A percentile compares a stretch with the other conserved stretches of the same genome.
phyloP scores from a whole-genome alignment of 495 filamentous ascomycete species.

The Tuber indicum region DNA sequence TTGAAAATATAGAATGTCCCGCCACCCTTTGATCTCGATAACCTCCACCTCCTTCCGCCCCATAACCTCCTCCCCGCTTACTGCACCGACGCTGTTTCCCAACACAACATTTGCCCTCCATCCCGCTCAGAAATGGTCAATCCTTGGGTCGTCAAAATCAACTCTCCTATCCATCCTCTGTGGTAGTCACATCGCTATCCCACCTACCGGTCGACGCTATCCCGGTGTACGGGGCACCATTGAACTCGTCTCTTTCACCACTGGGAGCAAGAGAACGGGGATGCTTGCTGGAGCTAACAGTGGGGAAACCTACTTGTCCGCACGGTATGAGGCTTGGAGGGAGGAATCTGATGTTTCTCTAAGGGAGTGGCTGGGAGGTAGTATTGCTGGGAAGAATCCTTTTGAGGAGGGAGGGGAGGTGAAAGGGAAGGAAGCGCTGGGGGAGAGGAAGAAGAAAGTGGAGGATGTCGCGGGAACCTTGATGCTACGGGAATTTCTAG shows the following conservation, averaged over 20 bases:
- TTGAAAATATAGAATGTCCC: conserved; percentile 14
- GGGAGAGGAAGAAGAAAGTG: conserved; percentile 49
- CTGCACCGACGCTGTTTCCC: conserved; percentile 52
- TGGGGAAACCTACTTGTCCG: conserved; percentile 75
- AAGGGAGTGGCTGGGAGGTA: conserved; percentile 60
- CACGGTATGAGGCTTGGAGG: conserved; percentile 81
- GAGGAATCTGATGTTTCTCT: conserved; percentile 86
- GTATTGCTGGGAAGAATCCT: conserved; percentile 24
- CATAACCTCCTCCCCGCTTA: conserved; percentile 19
- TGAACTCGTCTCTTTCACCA: conserved; percentile 36
- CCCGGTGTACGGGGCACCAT: conserved; percentile 51
- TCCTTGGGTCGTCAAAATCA: conserved; percentile 57
- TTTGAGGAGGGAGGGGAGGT: conserved; percentile 55
- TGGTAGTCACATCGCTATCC: conserved; percentile 56
- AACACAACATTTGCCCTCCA: conserved; percentile 52
- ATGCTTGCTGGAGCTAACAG: conserved; percentile 47
- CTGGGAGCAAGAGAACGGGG: conserved; percentile 39
- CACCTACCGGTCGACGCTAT: conserved; percentile 56
- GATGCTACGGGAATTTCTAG: conserved; percentile 56
- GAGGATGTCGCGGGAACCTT: conserved; percentile 60
- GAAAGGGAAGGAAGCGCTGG: conserved; percentile 46
- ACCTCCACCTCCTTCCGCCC: conserved; percentile 33
- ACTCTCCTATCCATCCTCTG: conserved; percentile 59
- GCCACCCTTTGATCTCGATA: conserved; percentile 34
- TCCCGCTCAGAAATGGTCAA: conserved; percentile 53